Conservation (phyloP, 2,329 filamentous ascomycete species). For the Davidsoniella eucalypti region DNA sequence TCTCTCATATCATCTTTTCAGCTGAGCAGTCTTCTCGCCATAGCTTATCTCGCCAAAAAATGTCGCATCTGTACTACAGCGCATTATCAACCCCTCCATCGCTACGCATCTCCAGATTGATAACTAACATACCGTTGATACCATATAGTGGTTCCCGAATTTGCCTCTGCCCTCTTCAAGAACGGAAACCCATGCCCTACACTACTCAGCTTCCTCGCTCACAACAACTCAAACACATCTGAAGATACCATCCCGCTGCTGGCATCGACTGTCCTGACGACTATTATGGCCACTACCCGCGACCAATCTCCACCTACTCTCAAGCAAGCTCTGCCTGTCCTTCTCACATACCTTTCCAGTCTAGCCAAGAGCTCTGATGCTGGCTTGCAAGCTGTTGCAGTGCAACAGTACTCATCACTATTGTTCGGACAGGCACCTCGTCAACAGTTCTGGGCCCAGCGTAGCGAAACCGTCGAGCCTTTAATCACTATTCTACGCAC, state of each 20-base stretch:
- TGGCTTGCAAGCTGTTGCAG: slow-evolving; percentile 85
- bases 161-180: slow-evolving; percentile 60
- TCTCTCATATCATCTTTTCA: too few relatives aligned
- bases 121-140: not conserved
- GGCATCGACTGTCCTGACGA: slow-evolving; percentile 71
- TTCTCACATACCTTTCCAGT: slow-evolving; percentile 73
- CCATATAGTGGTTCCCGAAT: slow-evolving; percentile 56
- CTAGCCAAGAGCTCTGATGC: slow-evolving; percentile 75
- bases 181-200: slow-evolving; percentile 66
- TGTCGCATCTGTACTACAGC: too few relatives aligned
- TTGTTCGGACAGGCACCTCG: slow-evolving; percentile 60
- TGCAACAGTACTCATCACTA: slow-evolving; percentile 76
- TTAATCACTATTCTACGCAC: slow-evolving; percentile 68
- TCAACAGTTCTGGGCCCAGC: slow-evolving; percentile 78
- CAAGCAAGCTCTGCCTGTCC: slow-evolving; percentile 59
- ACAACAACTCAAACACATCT: slow-evolving; percentile 50
- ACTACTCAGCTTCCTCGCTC: slow-evolving; percentile 67
- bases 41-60: too few relatives aligned
- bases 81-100: slow-evolving; percentile 3
- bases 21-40: too few relatives aligned
- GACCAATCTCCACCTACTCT: slow-evolving; percentile 49
- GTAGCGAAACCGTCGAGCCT: slow-evolving; percentile 68
- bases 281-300: slow-evolving; percentile 53
- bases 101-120: not conserved
- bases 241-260: slow-evolving; percentile 78